Conservation (phyloP, 1,139 yeast species). For the Yamadazyma atlantica region DNA sequence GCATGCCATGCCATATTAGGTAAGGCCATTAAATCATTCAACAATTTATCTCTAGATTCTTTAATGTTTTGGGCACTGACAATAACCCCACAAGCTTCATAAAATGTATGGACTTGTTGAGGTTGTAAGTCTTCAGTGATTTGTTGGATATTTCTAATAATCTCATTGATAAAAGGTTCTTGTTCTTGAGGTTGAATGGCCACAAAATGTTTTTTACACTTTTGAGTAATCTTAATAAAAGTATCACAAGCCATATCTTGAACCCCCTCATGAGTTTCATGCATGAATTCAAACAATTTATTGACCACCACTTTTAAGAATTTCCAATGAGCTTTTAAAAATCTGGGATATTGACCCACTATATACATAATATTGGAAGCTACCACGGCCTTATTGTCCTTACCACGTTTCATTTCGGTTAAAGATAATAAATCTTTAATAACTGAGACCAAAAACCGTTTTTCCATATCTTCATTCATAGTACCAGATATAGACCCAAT, state of each 20-base stretch:
- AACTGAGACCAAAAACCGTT: slow-evolving; percentile 86
- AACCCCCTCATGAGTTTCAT: slow-evolving; percentile 98
- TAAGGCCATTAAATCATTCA: slow-evolving; percentile 78
- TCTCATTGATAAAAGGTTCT: slow-evolving; percentile 93
- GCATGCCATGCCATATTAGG: slow-evolving; percentile 96
- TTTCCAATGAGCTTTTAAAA: slow-evolving; percentile 97
- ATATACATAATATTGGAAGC: slow-evolving; percentile 99
- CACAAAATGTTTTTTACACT: slow-evolving; percentile 94
- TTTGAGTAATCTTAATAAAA: slow-evolving; percentile 88
- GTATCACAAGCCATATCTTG: slow-evolving; percentile 99
- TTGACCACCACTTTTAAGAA: slow-evolving; percentile 93
- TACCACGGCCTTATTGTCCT: slow-evolving; percentile 97
- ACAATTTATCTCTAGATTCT: slow-evolving; percentile 67
- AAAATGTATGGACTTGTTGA: slow-evolving; percentile 96
- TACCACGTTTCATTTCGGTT: slow-evolving; percentile 95
- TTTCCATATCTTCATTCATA: slow-evolving; percentile 97
- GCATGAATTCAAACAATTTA: slow-evolving; percentile 97
- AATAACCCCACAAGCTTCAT: slow-evolving; percentile 96
- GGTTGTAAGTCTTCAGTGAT: slow-evolving; percentile 94
- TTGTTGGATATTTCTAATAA: slow-evolving; percentile 74
- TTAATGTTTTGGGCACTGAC: slow-evolving; percentile 74
- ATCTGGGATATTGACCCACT: slow-evolving; percentile 98
- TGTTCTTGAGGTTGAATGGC: slow-evolving; percentile 80
- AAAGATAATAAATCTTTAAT: slow-evolving; percentile 87
- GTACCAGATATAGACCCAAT: slow-evolving; percentile 98